phyloP scores from a whole-genome alignment of 352 stramenopile genomes.

The Phytophthora nicotianae region DNA sequence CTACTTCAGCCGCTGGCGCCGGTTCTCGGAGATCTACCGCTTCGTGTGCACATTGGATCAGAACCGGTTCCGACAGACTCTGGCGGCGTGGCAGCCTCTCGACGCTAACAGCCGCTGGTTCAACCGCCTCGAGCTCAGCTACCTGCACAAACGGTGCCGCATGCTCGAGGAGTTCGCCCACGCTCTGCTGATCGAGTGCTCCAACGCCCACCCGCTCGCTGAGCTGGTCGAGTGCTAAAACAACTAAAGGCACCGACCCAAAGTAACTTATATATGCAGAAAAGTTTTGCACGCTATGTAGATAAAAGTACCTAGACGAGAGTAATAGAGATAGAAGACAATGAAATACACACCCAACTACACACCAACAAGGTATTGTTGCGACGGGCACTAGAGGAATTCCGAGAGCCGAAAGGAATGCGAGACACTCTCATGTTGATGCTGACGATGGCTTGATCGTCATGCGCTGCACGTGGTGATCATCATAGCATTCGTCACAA shows the following conservation, averaged over 20 bases:
- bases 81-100: conserved; percentile 63
- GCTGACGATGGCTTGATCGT: conserved; percentile 12
- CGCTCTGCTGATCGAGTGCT: conserved; percentile 73
- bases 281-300: conserved; percentile 42
- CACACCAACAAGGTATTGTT: too few species aligned
- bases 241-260: neutral
- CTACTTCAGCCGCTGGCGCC: conserved; percentile 77
- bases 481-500: conserved; percentile 16
- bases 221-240: conserved; percentile 71
- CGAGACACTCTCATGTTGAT: neutral
- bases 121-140: conserved; percentile 81
- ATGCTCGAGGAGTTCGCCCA: conserved; percentile 82
- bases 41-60: conserved; percentile 62
- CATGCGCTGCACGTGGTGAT: too few species aligned
- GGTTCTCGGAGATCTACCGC: conserved; percentile 73
- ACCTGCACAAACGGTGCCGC: conserved; percentile 81
- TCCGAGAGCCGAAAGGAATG: conserved; percentile 12
- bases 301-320: conserved; percentile 32
- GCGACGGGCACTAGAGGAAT: too few species aligned
- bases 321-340: conserved; percentile 29
- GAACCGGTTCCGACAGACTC: conserved; percentile 60
- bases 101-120: conserved; percentile 76
- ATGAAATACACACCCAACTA: conserved; percentile 10
- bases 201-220: conserved; percentile 71
- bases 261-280: conserved; percentile 37